Base-by-base conservation (phyloP, 768 basidiomycete genomes). In the Mycena haematopus region DNA sequence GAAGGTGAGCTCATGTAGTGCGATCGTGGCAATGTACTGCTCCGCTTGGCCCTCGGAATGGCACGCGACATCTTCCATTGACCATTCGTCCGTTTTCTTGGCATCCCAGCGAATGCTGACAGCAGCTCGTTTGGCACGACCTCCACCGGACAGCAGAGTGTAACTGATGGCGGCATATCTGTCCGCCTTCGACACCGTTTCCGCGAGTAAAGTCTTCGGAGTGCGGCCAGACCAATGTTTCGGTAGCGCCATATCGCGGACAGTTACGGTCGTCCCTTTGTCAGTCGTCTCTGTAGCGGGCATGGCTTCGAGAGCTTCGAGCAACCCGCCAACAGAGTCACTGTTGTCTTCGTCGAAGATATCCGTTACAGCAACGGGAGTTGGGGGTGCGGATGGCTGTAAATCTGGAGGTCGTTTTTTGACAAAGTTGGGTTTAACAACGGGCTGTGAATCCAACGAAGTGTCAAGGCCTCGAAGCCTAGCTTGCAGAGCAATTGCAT, bases 51-150 rank as follows among this genome's bases (percentile, higher is more conserved):
- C 69, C 58, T 86, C 82, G 64, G 92, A 86, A 46, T 84, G 78
- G 70, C 96, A 99, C 15, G 92, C 95, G 46, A 92, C 79, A 62
- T 92, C 86, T 4, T 87, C 84, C 96, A 99, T 99, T 17, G 73
- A 72, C 90, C 91, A 97, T 52, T 87, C 82, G 56, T 84, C 79
- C 59, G 76, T 76, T 65, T 82, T 82, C 54, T 79, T 81, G 35
- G 84, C 85, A 45, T 82, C 82, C 93, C 93, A 96, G 31, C 87
- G 81, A 59, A 99, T 83, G 57, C 77, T 85, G 51, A 95, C 82
- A 36, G 83, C 80, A 13, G 87, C 89, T 53, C 95, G 84, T 66
- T 85, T 88, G 2, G 88, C 93, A 7, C 93, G 86, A 72, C 89
- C 91, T n/a, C 75, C 65, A 1, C 88, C 85, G 22, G 92, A 92